Evolutionary conservation across 192 early-diverging fungal genomes (phyloP), one percentile per base, ranked within the genome.

Genomic region (Coemansia sp.): DNA sequence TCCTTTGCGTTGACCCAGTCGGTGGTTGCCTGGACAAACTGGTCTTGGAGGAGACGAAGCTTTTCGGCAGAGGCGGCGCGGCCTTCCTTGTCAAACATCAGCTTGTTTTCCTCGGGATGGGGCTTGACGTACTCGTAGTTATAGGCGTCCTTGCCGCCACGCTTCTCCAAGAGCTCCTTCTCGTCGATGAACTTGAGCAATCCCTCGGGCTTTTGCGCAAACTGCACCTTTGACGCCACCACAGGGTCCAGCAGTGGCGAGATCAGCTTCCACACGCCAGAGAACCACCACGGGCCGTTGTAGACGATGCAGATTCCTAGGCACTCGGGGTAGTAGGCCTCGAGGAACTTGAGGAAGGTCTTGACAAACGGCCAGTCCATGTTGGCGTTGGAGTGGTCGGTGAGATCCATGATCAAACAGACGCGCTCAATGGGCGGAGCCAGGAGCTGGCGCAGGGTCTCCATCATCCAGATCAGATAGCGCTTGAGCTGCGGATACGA

Each of bases 271-370:
- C 94, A 97, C 39, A 93, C 74, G 60, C 90, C 91, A 39, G 87
- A 86, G 75, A 97, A 97, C 64, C 95, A 86, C 90, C 93, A 97
- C n/a, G 95, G 95, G 1, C 93, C 93, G 58, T 90, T 89, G 63
- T 95, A 91, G 44, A 97, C 87, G 22, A 95, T 86, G 55, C 87
- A 89, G 3, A 85, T 78, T 34, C 92, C 95, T 7, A 97, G 86
- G 30, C 87, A 89, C 66, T 97, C 95, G 1, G 95, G 95, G 69
- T 96, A 97, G 74, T 94, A 95, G 6, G 89, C 87, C 76, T 97
- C 90, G 68, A 97, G 89, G 80, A 87, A 91, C 58, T 84, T 86
- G 53, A 95, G 79, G 41, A 97, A 86, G 55, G 95, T 91, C 70
- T 93, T 92, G 47, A 94, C 87, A 64, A 91, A 90, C 10, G 85